Evolutionary conservation across 306 rosid genomes (phyloP).

Genomic region (Pyrus betulifolia): DNA sequence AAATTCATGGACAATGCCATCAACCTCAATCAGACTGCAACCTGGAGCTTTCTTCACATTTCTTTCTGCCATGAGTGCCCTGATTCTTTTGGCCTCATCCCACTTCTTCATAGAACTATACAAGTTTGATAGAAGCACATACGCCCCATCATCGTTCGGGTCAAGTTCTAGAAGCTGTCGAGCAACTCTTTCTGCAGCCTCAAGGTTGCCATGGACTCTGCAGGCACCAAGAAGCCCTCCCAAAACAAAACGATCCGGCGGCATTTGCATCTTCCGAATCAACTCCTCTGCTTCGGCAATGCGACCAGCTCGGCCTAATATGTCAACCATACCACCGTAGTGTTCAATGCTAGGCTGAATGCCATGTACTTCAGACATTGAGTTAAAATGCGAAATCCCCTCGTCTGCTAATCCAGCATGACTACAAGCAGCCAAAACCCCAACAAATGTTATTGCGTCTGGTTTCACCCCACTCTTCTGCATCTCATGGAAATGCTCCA

Average conservation of each 20-base stretch:
- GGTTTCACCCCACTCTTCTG: constrained; percentile 13
- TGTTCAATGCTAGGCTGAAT: constrained; percentile 11
- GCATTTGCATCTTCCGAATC: neutral
- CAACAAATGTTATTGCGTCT: constrained; percentile 17
- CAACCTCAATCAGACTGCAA: constrained; percentile 20
- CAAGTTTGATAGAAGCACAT: constrained; percentile 16
- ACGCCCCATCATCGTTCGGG: constrained; percentile 7
- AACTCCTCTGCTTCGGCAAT: constrained; percentile 16
- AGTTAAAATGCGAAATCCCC: constrained; percentile 1
- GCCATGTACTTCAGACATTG: neutral
- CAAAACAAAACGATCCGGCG: constrained; percentile 6
- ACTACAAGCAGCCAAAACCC: constrained; percentile 15
- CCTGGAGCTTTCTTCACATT: constrained; percentile 2
- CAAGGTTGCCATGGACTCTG: constrained; percentile 19
- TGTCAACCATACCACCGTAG: constrained; percentile 16
- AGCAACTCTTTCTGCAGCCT: constrained; percentile 23
- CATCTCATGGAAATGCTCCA: constrained; percentile 18
- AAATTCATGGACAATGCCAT: constrained; percentile 18
- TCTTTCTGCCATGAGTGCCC: constrained; percentile 14
- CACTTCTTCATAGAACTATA: constrained; percentile 22
- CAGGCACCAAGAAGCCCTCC: constrained; percentile 18
- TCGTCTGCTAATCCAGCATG: constrained; percentile 11
- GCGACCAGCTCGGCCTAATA: constrained; percentile 1
- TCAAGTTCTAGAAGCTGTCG: constrained; percentile 10
- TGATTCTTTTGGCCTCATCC: constrained; percentile 11